Base-by-base conservation (phyloP, 1,284 basidiomycete genomes). In the Tylopilus sp. region DNA sequence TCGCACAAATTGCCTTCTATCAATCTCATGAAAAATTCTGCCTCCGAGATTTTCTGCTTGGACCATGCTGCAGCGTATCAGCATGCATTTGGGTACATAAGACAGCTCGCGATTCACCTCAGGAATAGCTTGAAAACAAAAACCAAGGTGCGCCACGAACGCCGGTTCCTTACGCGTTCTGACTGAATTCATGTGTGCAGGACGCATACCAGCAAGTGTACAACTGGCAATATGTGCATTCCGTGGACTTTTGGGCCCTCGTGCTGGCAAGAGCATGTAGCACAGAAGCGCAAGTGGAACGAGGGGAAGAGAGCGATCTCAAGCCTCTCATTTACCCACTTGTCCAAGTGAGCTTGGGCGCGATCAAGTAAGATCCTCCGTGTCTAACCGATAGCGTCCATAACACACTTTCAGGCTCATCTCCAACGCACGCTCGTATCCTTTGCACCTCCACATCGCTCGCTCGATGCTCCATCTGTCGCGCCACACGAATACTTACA, bases 181-280 rank as follows among this genome's bases (percentile, higher is more conserved):
- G 24, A 66, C 59, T 7, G 55, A 57, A 12, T 57, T 51, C 14
- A 6, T 50, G 31, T 21, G 21, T n/a, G 49, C 35, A 92, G 83
- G 91, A 94, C 60, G 84, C 89, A 6, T 94, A 88, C 73, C 87
- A 86, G 67, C 85, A 88, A 59, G 93, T 97, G 20, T 95, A 97
- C 73, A 99, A 98, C 71, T 99, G 96, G 96, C 95, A 98, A 69
- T 99, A 88, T 61, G 87, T 90, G 7, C 95, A 98, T 67, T 92
- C 86, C 54, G 75, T 99, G 58, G 96, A 99, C 73, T 98, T 99
- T 64, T 99, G 96, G 96, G 81, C 83, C 44, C 77, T 92, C 46
- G 91, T 98, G 3, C 77, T 97, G n/a, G 85, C 84, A 7, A 77
- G 83, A 30, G 86, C 91, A 14, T 93, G 88, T 59, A 82, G 85